Percentiles rank a stretch among this genome's conserved stretches.
Evolutionary conservation across 2,329 filamentous ascomycete species (phyloP).

Genomic region (Parascedosporium putredinis): DNA sequence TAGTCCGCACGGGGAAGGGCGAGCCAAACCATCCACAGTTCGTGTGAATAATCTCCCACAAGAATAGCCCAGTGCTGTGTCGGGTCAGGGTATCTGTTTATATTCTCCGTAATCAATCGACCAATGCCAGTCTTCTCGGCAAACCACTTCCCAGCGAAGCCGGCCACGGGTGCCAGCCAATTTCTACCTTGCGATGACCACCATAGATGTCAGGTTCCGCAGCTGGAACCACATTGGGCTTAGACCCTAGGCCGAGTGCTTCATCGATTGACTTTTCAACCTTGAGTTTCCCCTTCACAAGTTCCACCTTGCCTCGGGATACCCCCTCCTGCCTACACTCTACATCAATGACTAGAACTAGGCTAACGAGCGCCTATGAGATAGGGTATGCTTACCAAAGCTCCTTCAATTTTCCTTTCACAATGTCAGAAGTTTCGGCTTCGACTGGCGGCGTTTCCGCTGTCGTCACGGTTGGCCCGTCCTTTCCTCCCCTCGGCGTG

Average conservation of each 20-base stretch:
- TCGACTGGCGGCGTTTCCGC: not conserved
- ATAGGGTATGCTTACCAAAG: not conserved
- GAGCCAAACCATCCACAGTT: constrained; percentile 46
- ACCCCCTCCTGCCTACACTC: not conserved
- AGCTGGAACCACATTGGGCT: constrained; percentile 31
- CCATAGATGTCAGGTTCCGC: constrained; percentile 26
- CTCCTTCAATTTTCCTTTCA: not conserved
- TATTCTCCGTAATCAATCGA: constrained; percentile 43
- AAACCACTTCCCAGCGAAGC: constrained; percentile 46
- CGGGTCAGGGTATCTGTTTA: constrained; percentile 45
- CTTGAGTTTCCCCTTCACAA: constrained; percentile 27
- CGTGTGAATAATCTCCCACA: constrained; percentile 43
- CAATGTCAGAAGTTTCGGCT: not conserved
- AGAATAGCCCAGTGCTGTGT: constrained; percentile 52
- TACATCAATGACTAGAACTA: not conserved
- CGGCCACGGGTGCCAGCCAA: constrained; percentile 51
- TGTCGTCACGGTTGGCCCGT: not conserved
- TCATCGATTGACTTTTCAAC: constrained; percentile 27
- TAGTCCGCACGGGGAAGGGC: not conserved
- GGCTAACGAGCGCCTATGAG: not conserved
- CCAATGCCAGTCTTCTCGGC: constrained; percentile 45
- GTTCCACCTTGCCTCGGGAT: constrained; percentile 17
- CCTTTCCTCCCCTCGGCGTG: not conserved
- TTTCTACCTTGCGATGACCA: constrained; percentile 32
- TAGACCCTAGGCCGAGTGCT: constrained; percentile 27